phyloP scores from a whole-genome alignment of 129 eudicot species.

The Erigeron canadensis region DNA sequence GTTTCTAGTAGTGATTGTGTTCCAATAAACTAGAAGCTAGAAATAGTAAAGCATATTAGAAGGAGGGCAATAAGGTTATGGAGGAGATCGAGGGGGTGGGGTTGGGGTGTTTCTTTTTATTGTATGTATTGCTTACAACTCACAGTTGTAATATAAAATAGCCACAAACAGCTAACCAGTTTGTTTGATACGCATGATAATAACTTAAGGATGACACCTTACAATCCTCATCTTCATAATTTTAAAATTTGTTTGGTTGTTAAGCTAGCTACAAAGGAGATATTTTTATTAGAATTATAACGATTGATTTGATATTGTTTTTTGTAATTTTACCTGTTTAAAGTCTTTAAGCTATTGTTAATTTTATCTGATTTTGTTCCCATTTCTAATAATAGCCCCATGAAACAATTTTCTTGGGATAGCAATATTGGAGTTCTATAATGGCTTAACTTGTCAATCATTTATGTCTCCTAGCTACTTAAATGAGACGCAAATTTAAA shows the following conservation, averaged over 20 bases:
- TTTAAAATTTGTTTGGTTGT: slow-evolving; percentile 20
- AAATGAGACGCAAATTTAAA: too few species aligned
- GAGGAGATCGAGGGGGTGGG: not conserved
- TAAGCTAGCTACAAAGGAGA: slow-evolving; percentile 13
- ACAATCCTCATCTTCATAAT: slow-evolving; percentile 33
- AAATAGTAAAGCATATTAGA: slow-evolving; percentile 22
- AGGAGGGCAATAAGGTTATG: not conserved
- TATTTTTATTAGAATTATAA: slow-evolving; percentile 9
- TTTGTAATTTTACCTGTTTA: not conserved
- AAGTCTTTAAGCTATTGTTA: not conserved
- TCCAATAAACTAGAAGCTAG: slow-evolving; percentile 22
- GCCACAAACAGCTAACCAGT: slow-evolving; percentile 43
- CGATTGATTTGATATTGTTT: slow-evolving; percentile 1
- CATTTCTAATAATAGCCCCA: not conserved
- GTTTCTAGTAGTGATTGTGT: slow-evolving; percentile 36
- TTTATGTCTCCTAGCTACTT: too few species aligned
- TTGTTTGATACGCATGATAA: slow-evolving; percentile 41
- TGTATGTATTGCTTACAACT: slow-evolving; percentile 45
- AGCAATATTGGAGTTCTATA: too few species aligned
- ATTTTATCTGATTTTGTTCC: not conserved
- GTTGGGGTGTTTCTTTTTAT: slow-evolving; percentile 23
- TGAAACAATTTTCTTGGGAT: too few species aligned
- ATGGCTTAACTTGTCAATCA: too few species aligned
- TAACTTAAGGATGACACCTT: slow-evolving; percentile 34
- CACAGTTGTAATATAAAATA: slow-evolving; percentile 33